A percentile compares a stretch with the other conserved stretches of the same genome.
Evolutionary conservation across 768 basidiomycete species (phyloP).

Genomic region (Paxillus ammoniavirescens): DNA sequence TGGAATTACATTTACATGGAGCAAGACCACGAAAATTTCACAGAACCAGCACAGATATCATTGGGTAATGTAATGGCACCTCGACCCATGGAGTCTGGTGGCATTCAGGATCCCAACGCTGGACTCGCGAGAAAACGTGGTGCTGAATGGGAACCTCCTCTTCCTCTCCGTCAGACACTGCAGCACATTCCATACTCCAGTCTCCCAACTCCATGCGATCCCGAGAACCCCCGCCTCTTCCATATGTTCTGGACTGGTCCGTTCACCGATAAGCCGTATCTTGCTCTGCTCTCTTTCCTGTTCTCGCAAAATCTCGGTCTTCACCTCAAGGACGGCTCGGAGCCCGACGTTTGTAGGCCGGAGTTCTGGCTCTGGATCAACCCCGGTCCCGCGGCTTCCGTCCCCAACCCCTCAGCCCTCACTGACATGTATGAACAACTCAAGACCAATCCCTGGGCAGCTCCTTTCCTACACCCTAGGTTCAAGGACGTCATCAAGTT

Average conservation of each 20-base stretch:
- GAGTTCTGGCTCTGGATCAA: conserved; percentile 99
- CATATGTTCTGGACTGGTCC: conserved; percentile 99
- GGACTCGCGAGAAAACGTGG: conserved; percentile 59
- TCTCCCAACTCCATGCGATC: conserved; percentile 69
- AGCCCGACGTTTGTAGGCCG: conserved; percentile 64
- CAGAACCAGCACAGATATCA: conserved; percentile 33
- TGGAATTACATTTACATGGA: conserved; percentile 92
- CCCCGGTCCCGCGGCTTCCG: conserved; percentile 90
- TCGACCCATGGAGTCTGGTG: conserved; percentile 27
- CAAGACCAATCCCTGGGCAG: conserved; percentile 87
- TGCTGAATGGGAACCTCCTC: conserved; percentile 56
- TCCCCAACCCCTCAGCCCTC: conserved; percentile 80
- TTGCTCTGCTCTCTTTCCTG: conserved; percentile 90
- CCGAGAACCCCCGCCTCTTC: conserved; percentile 83
- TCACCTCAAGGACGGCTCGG: conserved; percentile 52
- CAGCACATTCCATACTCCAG: conserved; percentile 57
- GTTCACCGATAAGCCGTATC: conserved; percentile 98
- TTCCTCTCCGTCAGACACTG: conserved; percentile 48
- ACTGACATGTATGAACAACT: conserved; percentile 83
- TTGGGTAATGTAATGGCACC: conserved; percentile 32
- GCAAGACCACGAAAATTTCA: conserved; percentile 41
- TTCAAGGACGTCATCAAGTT: conserved; percentile 94
- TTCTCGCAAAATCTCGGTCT: conserved; percentile 94
- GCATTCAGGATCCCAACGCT: conserved; percentile 45
- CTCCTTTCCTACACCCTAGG: conserved; percentile 89